These are phyloP conservation scores for Withania somnifera DNA, from an alignment of 305 asterid genomes.

Conservation along the genomic window DNA sequence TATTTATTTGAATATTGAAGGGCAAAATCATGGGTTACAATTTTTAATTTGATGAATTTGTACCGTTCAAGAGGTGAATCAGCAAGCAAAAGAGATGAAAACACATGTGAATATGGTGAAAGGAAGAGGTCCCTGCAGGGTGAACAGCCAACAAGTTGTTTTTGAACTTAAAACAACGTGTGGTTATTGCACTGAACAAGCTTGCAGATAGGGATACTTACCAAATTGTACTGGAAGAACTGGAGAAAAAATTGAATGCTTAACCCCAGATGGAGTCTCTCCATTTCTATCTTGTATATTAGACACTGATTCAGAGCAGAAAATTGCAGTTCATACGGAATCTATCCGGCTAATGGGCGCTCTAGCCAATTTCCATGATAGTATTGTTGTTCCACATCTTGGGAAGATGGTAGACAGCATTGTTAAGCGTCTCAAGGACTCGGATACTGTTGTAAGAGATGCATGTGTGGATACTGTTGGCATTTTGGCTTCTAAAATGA, in stretches of 20 bases:
- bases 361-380: constrained; percentile 51
- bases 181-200: constrained; percentile 68
- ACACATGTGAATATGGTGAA: constrained; percentile 40
- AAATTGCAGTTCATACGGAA: constrained; percentile 92
- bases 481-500: constrained; percentile 64
- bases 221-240: constrained; percentile 79
- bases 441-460: constrained; percentile 83
- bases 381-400: constrained; percentile 56
- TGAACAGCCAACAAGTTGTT: constrained; percentile 51
- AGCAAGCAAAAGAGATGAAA: constrained; percentile 30
- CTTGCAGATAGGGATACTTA: constrained; percentile 89
- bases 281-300: constrained; percentile 74
- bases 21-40: constrained; percentile 12
- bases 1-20: constrained; percentile 17
- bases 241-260: constrained; percentile 58
- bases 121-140: constrained; percentile 49
- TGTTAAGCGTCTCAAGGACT: constrained; percentile 83
- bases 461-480: constrained; percentile 77
- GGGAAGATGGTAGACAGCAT: constrained; percentile 73
- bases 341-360: constrained; percentile 74
- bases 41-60: neutral
- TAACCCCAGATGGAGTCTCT: constrained; percentile 62
- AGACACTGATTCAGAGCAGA: constrained; percentile 73
- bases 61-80: neutral
- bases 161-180: constrained; percentile 83